These are phyloP conservation scores for Fusarium aywerte DNA, from an alignment of 2,329 filamentous ascomycete genomes.

Conservation along the genomic window DNA sequence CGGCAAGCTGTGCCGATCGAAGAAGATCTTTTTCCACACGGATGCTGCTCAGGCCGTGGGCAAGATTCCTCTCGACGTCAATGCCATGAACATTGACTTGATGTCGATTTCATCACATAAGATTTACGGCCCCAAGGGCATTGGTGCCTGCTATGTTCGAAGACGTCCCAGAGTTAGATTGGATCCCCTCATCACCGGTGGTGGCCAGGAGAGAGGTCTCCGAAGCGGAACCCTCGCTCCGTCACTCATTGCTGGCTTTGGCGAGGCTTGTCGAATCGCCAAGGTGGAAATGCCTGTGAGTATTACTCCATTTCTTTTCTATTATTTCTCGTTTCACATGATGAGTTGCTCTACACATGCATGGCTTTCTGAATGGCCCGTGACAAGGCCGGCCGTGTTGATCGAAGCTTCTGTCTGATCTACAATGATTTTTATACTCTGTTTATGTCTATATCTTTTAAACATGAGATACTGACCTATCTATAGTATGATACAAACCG, in stretches of 20 bases:
- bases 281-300: slow-evolving; percentile 90
- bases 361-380: slow-evolving; percentile 87
- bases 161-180: slow-evolving; percentile 91
- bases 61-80: slow-evolving; percentile 96
- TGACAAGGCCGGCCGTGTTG: slow-evolving; percentile 69
- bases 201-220: slow-evolving; percentile 94
- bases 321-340: slow-evolving; percentile 55
- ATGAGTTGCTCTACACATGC: slow-evolving; percentile 88
- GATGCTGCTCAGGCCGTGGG: slow-evolving; percentile 98
- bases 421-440: slow-evolving; percentile 1
- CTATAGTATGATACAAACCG: slow-evolving; percentile 91
- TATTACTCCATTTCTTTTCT: slow-evolving; percentile 43
- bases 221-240: slow-evolving; percentile 94
- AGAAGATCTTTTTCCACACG: slow-evolving; percentile 98
- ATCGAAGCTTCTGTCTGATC: slow-evolving; percentile 76
- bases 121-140: slow-evolving; percentile 97
- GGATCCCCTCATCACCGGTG: slow-evolving; percentile 95
- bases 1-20: slow-evolving; percentile 87
- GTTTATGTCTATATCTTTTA: slow-evolving; percentile 8
- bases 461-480: slow-evolving; percentile 24
- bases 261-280: slow-evolving; percentile 93
- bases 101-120: slow-evolving; percentile 99
- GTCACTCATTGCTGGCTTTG: slow-evolving; percentile 88
- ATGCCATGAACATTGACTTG: slow-evolving; percentile 96
- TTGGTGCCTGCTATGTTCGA: slow-evolving; percentile 95